phyloP scores from a whole-genome alignment of 805 yeast genomes.

The Scheffersomyces lignosus region DNA sequence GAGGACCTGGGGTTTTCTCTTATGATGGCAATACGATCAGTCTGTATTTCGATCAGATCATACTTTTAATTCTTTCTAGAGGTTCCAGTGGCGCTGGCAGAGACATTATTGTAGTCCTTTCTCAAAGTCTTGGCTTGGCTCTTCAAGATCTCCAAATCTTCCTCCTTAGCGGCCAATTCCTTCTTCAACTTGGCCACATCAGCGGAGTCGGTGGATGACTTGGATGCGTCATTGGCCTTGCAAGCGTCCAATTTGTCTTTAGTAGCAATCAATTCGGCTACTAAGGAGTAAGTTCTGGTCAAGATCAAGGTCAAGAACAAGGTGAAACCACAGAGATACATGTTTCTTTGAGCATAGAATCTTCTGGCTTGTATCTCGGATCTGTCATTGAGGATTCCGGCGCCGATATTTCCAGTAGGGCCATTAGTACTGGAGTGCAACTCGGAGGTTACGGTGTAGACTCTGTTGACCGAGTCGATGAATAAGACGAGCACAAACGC shows the following conservation, averaged over 20 bases:
- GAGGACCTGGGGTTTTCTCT: no score
- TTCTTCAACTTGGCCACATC: constrained; percentile 49
- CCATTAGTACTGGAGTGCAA: constrained; percentile 38
- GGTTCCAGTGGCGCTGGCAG: no score
- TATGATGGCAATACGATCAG: no score
- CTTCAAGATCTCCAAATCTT: constrained; percentile 65
- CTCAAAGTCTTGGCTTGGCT: constrained; percentile 69
- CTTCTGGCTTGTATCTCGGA: constrained; percentile 86
- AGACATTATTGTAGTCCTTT: constrained; percentile 57
- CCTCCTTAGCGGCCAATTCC: constrained; percentile 54
- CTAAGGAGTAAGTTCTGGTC: constrained; percentile 79
- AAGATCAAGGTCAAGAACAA: constrained; percentile 84
- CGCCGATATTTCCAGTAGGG: constrained; percentile 22
- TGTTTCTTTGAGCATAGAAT: constrained; percentile 94
- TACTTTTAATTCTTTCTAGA: no score
- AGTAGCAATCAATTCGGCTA: constrained; percentile 65
- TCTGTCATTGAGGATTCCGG: constrained; percentile 52
- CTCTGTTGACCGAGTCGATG: constrained; percentile 85
- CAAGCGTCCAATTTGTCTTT: constrained; percentile 56
- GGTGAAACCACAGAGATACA: constrained; percentile 94
- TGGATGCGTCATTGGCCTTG: constrained; percentile 20
- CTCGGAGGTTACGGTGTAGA: constrained; percentile 66
- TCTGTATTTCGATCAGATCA: no score
- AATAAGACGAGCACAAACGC: constrained; percentile 83
- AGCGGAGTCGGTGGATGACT: constrained; percentile 26